phyloP scores from a whole-genome alignment of 257 asterid genomes.

The Galeopsis tetrahit region DNA sequence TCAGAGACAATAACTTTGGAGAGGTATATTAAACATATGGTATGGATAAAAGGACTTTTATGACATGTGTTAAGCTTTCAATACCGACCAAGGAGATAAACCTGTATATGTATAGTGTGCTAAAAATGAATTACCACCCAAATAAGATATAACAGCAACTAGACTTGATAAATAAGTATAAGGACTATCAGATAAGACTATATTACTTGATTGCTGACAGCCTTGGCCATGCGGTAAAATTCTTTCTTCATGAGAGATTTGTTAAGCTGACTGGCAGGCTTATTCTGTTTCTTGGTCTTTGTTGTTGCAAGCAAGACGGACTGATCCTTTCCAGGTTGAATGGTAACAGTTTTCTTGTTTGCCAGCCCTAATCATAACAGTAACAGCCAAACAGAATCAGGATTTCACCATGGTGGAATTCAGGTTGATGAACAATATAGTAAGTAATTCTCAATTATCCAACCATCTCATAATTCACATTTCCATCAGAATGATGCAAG shows the following conservation, averaged over 20 bases:
- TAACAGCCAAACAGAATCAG: background rate
- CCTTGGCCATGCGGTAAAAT: constrained; percentile 89
- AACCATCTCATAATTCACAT: background rate
- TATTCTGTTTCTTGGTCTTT: constrained; percentile 89
- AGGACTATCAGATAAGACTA: background rate
- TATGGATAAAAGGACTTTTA: background rate
- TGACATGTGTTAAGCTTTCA: background rate
- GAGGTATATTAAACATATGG: background rate
- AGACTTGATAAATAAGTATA: background rate
- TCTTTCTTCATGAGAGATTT: constrained; percentile 95
- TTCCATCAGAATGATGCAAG: background rate
- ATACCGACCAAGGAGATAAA: background rate
- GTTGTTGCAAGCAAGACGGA: constrained; percentile 76
- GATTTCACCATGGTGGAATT: background rate
- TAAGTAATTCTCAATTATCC: background rate
- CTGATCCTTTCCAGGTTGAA: constrained; percentile 84
- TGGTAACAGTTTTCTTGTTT: constrained; percentile 93
- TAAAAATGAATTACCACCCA: background rate
- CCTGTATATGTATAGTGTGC: background rate
- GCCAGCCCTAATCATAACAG: constrained; percentile 65
- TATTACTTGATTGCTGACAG: constrained; percentile 82
- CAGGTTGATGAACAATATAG: background rate
- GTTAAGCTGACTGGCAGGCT: constrained; percentile 71
- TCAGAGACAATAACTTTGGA: background rate
- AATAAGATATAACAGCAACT: background rate